Base-by-base conservation (phyloP, 2,329 filamentous ascomycete genomes). In the Aureobasidium sp. region DNA sequence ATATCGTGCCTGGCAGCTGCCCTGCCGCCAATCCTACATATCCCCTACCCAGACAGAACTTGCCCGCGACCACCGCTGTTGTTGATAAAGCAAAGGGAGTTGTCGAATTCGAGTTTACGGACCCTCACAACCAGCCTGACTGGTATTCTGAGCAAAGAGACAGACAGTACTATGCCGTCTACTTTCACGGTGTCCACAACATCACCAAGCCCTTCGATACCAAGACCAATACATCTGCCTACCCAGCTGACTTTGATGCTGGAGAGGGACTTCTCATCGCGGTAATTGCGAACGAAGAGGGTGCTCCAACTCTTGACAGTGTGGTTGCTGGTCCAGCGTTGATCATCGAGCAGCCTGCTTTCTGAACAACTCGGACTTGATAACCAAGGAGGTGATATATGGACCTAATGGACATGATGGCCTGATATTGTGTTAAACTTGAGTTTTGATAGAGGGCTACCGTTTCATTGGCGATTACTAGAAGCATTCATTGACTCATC, bases 281-380 rank as follows among this genome's bases (percentile, higher is more conserved):
- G 24, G 70, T 77, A 10, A 69, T 78, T 56, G 71, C 76, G 2
- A 71, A 76, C 65, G 66, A 67, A 9, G 63, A 66, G 13, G 76
- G 72, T 32, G 75, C 75, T 2, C 73, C 74, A 1, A 74, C 71
- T 10, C 64, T 71, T 48, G 74, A 75, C 10, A 72, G 66, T n/a
- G 73, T 77, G 5, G 67, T 76, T 59, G 76, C 76, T 20, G 76
- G 75, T 15, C 75, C 75, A 6, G 67, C 73, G 7, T 65, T 76
- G 27, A 67, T 78, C 10, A 65, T 76, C 5, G 69, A 77, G 66
- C 73, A 76, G 59, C 75, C 74, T 32, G 20, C 34, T 37, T 39
- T 53, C 47, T 36, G 17, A 27, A 7, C 12, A 17, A 7, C 15
- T 20, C 20, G 20, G 20, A 20, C 20, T 20, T 20, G 20, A 20